These are phyloP conservation scores for Suillus clintonianus DNA, from an alignment of 768 basidiomycete species.

Conservation along the genomic window DNA sequence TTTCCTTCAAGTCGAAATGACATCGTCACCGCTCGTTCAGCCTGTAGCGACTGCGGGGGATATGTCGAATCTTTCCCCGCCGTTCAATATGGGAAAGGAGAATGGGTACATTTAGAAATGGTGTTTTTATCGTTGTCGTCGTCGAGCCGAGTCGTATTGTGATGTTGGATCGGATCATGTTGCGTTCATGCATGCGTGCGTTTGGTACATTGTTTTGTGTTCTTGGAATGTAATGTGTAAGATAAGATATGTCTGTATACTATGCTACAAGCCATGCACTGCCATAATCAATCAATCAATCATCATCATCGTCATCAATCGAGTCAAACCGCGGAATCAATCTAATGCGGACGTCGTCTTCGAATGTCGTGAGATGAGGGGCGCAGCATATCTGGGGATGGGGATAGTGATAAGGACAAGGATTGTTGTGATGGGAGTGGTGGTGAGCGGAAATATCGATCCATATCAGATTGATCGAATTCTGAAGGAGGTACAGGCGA, in stretches of 20 bases:
- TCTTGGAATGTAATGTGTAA: not conserved
- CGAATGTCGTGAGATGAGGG: slow-evolving; percentile 18
- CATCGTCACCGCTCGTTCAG: slow-evolving; percentile 33
- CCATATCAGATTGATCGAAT: slow-evolving; percentile 74
- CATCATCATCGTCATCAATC: not conserved
- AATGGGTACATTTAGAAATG: not conserved
- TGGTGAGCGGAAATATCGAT: slow-evolving; percentile 61
- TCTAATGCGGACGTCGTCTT: slow-evolving; percentile 21
- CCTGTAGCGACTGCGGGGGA: slow-evolving; percentile 21
- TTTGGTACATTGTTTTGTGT: not conserved
- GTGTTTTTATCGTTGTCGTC: not conserved
- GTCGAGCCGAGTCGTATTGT: not conserved
- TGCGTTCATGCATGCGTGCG: not conserved
- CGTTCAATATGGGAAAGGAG: slow-evolving; percentile 28
- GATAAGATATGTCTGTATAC: not conserved
- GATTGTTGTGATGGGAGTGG: not conserved
- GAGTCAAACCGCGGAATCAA: not conserved
- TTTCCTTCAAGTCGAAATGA: slow-evolving; percentile 13
- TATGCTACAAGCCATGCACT: slow-evolving; percentile 1
- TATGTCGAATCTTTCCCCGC: slow-evolving; percentile 30
- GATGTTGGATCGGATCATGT: not conserved
- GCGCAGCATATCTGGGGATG: not conserved
- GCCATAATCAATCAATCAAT: not conserved
- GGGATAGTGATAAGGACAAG: not conserved
- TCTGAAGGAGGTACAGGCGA: slow-evolving; percentile 46